Base-by-base conservation (phyloP, 75 land plant genomes). In the Chamaecyparis obtusa region DNA sequence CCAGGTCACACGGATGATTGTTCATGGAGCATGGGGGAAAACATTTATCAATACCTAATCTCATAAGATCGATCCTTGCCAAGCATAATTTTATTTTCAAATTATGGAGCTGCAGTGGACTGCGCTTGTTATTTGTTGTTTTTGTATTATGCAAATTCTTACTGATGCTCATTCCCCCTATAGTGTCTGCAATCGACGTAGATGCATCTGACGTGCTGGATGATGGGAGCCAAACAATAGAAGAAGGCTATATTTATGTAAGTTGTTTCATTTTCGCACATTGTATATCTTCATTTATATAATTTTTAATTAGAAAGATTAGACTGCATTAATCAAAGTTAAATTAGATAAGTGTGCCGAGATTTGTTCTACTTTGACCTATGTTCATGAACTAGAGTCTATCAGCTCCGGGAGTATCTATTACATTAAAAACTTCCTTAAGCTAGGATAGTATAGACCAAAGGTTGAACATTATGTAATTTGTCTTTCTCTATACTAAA, bases 41-140 rank as follows among this genome's bases (percentile, higher is more conserved):
- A n/a, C n/a, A n/a, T n/a, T n/a, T n/a, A 57, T 19, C 5, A 57
- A 57, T 57, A 57, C 24, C 27, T 27, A 57, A 57, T 17, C 35
- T 32, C 30, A 32, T 71, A 71, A 71, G 33, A 71, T 30, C 33
- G 35, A 71, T n/a, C 1, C 75, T 10, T 2, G 30, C 33, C 32
- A 71, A 71, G 2, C 13, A 7, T 71, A n/a, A n/a, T 71, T 30
- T 10, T 71, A 8, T 71, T 2, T 71, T 32, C 8, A 84, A 39
- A 83, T 30, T 36, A 96, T 96, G 98, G 95, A 95, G 86, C 90
- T 96, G 51, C 94, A 92, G 98, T 95, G 94, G 95, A 85, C 92
- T 21, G 75, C 90, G 86, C 77, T 94, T 64, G 95, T 96, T 13
- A 86, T 96, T 82, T 94, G 81, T 14, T 55, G 92, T n/a, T 91